Base-by-base conservation (phyloP, 2,329 filamentous ascomycete species). In the Fusarium sp. region DNA sequence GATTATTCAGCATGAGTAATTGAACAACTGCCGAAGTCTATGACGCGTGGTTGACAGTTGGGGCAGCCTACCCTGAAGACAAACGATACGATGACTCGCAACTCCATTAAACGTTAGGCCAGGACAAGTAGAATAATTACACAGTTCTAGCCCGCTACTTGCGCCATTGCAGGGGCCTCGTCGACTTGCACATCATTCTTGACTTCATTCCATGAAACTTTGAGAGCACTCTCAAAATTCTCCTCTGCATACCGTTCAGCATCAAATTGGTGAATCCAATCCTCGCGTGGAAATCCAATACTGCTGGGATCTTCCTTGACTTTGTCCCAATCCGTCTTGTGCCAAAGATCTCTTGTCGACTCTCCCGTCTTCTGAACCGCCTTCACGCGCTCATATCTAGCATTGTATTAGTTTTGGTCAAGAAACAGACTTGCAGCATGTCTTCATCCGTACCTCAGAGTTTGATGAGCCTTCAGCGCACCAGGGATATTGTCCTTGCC, bases 241-340 rank as follows among this genome's bases (percentile, higher is more conserved):
- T 77, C 75, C 20, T 77, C 73, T 1, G 75, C 70, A 42, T 77
- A 57, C 6, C 34, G 36, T 18, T 77, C 75, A 2, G 75, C 62
- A n/a, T 77, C 75, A 12, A 77, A 77, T 1, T 62, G 50, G 22
- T 77, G 75, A 8, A 77, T 74, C 75, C 75, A 77, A 11, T 73
- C 75, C 9, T 77, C 75, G 2, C 73, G 60, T 1, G 75, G 75
- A 3, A 77, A 70, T 0, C 64, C 73, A 8, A 77, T 74, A 3
- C 64, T 76, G 3, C 42, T 60, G 0, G 75, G 75, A 8, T 76
- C 56, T 13, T 73, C 28, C 11, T 66, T 74, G 5, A 75, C 75
- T 8, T 64, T 60, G 6, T 38, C 61, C 75, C 75, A 77, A 32
- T 77, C 65, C 3, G 73, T 76, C 28, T 74, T 77, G 15, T 77